phyloP scores from a whole-genome alignment of 2,329 filamentous ascomycete genomes.

The Ceratocystis huliohia region DNA sequence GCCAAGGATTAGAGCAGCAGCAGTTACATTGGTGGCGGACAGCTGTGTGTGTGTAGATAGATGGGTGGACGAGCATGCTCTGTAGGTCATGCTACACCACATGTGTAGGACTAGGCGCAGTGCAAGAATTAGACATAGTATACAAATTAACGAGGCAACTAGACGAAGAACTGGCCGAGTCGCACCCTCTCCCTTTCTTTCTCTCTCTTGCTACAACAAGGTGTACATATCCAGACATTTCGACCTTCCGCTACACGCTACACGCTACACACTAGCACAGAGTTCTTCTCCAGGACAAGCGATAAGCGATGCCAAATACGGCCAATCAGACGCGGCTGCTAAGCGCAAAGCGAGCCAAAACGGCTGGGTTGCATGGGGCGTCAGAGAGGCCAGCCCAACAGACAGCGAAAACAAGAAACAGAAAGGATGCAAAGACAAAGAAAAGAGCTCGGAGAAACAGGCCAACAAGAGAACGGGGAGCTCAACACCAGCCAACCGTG shows the following conservation, averaged over 20 bases:
- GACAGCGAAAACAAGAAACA: not conserved
- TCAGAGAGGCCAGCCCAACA: too few species aligned
- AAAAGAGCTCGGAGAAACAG: not conserved
- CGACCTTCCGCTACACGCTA: too few species aligned
- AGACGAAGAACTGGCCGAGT: not conserved
- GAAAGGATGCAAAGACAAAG: not conserved
- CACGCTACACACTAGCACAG: too few species aligned
- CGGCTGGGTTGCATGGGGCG: too few species aligned
- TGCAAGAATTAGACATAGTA: not conserved
- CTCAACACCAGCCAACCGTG: too few species aligned
- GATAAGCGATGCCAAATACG: not conserved
- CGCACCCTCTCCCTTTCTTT: too few species aligned
- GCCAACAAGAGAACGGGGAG: not conserved
- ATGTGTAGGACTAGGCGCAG: not conserved
- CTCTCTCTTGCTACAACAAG: too few species aligned
- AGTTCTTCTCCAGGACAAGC: not conserved
- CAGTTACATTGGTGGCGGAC: not conserved
- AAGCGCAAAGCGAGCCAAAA: not conserved
- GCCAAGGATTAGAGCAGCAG: not conserved
- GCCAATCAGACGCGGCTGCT: conserved; percentile 8
- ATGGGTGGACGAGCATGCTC: not conserved
- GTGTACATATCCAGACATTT: too few species aligned
- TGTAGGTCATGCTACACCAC: not conserved
- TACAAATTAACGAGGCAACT: not conserved
- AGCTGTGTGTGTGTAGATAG: not conserved